These are phyloP conservation scores for Melaleuca alternifolia DNA, from an alignment of 345 rosid genomes.

Conservation along the genomic window DNA sequence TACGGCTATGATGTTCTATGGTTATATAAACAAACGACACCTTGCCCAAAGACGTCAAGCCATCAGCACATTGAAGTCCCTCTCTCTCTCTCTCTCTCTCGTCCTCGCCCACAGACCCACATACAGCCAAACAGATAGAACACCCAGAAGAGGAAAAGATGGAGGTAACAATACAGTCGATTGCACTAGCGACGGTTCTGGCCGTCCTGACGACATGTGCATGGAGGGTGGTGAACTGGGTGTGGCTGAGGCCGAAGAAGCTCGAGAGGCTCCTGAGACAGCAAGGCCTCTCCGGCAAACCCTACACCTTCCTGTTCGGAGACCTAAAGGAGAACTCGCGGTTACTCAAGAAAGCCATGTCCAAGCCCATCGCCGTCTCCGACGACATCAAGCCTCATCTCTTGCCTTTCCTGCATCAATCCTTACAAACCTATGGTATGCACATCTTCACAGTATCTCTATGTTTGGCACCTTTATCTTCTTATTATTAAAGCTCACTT, in stretches of 20 bases:
- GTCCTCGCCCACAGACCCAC: not conserved
- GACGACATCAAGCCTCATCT: slow-evolving; percentile 6
- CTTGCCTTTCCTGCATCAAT: not conserved
- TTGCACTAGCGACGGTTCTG: not conserved
- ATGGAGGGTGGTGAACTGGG: slow-evolving; percentile 2
- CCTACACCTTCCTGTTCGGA: slow-evolving; percentile 2
- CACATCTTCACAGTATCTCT: not conserved
- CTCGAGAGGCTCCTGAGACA: slow-evolving; percentile 1
- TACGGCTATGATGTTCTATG: not conserved
- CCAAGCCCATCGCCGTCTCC: slow-evolving; percentile 1
- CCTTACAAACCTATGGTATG: slow-evolving; percentile 1
- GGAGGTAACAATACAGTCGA: not conserved
- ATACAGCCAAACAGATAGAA: not conserved
- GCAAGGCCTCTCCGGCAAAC: slow-evolving; percentile 5
- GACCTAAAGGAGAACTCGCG: slow-evolving; percentile 1
- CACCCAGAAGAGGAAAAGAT: not conserved
- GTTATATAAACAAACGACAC: not conserved
- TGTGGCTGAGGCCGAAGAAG: slow-evolving; percentile 5
- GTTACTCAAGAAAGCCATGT: not conserved
- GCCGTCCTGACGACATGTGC: not conserved
- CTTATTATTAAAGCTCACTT: not conserved
- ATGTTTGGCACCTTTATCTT: not conserved
- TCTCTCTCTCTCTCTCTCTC: not conserved
- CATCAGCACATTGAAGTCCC: not conserved
- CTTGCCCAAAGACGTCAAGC: not conserved